Evolutionary conservation across 768 basidiomycete genomes (phyloP), one percentile per base, ranked within the genome.

Genomic region (Tylopilus subfusipes): DNA sequence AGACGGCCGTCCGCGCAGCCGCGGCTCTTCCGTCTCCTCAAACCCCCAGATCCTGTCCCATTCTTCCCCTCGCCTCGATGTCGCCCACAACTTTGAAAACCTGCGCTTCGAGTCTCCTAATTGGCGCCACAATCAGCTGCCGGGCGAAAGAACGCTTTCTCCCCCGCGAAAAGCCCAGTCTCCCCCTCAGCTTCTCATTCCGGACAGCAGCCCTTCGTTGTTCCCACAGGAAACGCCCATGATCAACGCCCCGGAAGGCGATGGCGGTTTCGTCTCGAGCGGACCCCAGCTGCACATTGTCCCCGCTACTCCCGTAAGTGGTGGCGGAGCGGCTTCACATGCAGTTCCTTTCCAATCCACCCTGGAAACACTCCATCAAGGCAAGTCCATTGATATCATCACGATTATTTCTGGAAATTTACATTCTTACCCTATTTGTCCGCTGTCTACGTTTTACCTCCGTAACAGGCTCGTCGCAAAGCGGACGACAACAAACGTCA

Each of bases 291-390:
- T 93, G 56, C 82, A 90, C 64, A 85, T 93, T 57, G 88, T 91
- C 8, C 90, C 90, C 39, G 88, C 90, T 21, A 93, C 90, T 4
- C 90, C 90, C 9, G 77, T 93, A 52, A 81, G 80, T 55, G 85
- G 83, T 42, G 84, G 82, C 21, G 83, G 73, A 33, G 77, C 73
- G 25, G 73, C 73, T 34, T 70, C 72, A 11, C 75, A 78, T 54
- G 66, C 73, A 36, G 77, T 73, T 34, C 76, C 80, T 38, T 86
- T 84, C 75, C 79, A 80, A 59, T 72, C 75, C 33, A 73, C 76
- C 45, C 67, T 80, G 59, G 68, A 77, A 56, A 76, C 77, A 18
- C 72, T 85, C 47, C 74, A 76, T 59, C 80, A 81, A 73, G 79
- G 82, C 82, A 56, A 68, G 80, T 78, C 54, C 42, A 50, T 61